Percentiles rank a stretch among this genome's conserved stretches.
These are phyloP conservation scores for Solanum virginianum DNA, from an alignment of 257 asterid genomes.

Conservation along the genomic window DNA sequence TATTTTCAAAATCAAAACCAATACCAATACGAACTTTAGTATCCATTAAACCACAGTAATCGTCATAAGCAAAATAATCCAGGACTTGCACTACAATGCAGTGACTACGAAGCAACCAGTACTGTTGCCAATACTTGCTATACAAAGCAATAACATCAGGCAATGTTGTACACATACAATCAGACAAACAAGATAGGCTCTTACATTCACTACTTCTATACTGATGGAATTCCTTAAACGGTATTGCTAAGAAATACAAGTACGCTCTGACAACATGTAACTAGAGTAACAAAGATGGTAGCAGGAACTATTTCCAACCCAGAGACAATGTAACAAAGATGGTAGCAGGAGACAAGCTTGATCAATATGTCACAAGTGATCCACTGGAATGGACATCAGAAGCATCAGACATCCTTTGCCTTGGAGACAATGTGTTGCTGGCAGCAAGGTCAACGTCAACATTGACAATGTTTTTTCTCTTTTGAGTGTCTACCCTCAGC, in stretches of 20 bases:
- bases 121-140: background rate
- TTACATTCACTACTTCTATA: background rate
- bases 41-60: background rate
- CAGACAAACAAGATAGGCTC: background rate
- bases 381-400: slow-evolving; percentile 84
- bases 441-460: slow-evolving; percentile 80
- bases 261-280: background rate
- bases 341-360: background rate
- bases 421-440: slow-evolving; percentile 54
- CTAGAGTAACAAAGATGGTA: background rate
- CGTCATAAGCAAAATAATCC: background rate
- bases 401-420: slow-evolving; percentile 60
- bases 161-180: background rate
- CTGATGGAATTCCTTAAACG: background rate
- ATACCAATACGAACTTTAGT: background rate
- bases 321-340: background rate
- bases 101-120: background rate
- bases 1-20: background rate
- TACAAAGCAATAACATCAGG: background rate
- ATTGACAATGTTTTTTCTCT: slow-evolving; percentile 68
- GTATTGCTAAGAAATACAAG: background rate
- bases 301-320: background rate
- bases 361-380: slow-evolving; percentile 57
- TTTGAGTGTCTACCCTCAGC: slow-evolving; percentile 49
- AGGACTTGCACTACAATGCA: background rate